phyloP scores from a whole-genome alignment of 1,284 basidiomycete genomes.

The Trametes versicolor region DNA sequence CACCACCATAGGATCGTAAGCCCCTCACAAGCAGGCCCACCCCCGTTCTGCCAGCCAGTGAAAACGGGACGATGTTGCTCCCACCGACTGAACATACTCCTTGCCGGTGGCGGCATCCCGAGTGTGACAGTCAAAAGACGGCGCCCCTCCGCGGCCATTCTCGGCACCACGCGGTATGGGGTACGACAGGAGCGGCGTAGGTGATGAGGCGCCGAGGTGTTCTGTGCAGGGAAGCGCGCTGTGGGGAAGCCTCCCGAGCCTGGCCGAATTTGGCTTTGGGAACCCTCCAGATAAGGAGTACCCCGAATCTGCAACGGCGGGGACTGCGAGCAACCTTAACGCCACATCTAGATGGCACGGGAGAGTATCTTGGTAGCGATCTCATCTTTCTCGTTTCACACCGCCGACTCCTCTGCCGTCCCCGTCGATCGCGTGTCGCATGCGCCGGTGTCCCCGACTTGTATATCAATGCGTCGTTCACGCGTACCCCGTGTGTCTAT shows the following conservation, averaged over 20 bases:
- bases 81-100: neutral
- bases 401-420: slow-evolving; percentile 5
- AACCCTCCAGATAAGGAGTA: slow-evolving; percentile 17
- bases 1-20: too few relatives aligned
- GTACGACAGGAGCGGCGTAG: neutral
- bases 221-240: slow-evolving; percentile 19
- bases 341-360: slow-evolving; percentile 37
- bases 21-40: too few relatives aligned
- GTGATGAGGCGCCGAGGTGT: slow-evolving; percentile 3
- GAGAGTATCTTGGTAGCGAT: slow-evolving; percentile 17
- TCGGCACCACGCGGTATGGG: slow-evolving; percentile 8
- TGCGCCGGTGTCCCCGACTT: neutral
- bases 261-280: slow-evolving; percentile 9
- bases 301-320: slow-evolving; percentile 28
- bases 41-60: neutral
- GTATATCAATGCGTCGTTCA: slow-evolving; percentile 5
- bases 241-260: slow-evolving; percentile 2
- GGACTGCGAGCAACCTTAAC: slow-evolving; percentile 25
- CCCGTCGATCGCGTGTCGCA: slow-evolving; percentile 16
- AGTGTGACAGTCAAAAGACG: neutral
- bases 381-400: slow-evolving; percentile 25
- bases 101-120: neutral
- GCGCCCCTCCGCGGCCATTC: neutral
- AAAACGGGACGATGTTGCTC: neutral
- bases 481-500: neutral